These are phyloP conservation scores for Trametes punicea DNA, from an alignment of 768 basidiomycete species.

Conservation along the genomic window DNA sequence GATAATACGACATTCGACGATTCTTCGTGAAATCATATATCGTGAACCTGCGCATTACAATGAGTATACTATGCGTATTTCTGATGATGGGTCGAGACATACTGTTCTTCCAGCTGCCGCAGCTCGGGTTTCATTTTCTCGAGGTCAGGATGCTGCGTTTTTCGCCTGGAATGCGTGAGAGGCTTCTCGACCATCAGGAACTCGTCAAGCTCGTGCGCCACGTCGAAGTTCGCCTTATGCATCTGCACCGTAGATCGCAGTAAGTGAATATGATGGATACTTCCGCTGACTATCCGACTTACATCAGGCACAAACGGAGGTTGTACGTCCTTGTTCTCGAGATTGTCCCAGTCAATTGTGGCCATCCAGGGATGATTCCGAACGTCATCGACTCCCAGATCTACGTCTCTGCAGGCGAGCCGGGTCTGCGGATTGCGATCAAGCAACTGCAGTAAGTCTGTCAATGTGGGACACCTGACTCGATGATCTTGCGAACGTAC, in stretches of 20 bases:
- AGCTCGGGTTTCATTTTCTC: slow-evolving; percentile 90
- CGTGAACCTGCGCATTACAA: slow-evolving; percentile 60
- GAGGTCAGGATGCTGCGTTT: slow-evolving; percentile 82
- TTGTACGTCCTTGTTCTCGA: slow-evolving; percentile 65
- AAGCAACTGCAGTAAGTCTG: slow-evolving; percentile 54
- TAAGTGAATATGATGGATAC: neutral
- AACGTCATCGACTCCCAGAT: slow-evolving; percentile 74
- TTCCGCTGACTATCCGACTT: slow-evolving; percentile 36
- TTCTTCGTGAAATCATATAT: slow-evolving; percentile 80
- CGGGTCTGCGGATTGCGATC: slow-evolving; percentile 77
- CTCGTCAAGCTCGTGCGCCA: slow-evolving; percentile 96
- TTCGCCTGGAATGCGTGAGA: slow-evolving; percentile 91
- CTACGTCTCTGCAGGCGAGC: slow-evolving; percentile 72
- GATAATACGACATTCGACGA: slow-evolving; percentile 81
- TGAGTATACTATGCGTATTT: neutral
- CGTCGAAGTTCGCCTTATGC: slow-evolving; percentile 97
- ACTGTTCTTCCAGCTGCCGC: slow-evolving; percentile 92
- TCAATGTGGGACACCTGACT: neutral
- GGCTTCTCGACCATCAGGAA: slow-evolving; percentile 97
- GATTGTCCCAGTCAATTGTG: slow-evolving; percentile 72
- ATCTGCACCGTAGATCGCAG: slow-evolving; percentile 45
- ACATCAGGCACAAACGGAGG: slow-evolving; percentile 94
- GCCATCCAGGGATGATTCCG: slow-evolving; percentile 84
- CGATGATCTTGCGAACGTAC: slow-evolving; percentile 42
- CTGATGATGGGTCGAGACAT: slow-evolving; percentile 29